Conservation (phyloP, 495 filamentous ascomycete species). For the Daldinia loculata region DNA sequence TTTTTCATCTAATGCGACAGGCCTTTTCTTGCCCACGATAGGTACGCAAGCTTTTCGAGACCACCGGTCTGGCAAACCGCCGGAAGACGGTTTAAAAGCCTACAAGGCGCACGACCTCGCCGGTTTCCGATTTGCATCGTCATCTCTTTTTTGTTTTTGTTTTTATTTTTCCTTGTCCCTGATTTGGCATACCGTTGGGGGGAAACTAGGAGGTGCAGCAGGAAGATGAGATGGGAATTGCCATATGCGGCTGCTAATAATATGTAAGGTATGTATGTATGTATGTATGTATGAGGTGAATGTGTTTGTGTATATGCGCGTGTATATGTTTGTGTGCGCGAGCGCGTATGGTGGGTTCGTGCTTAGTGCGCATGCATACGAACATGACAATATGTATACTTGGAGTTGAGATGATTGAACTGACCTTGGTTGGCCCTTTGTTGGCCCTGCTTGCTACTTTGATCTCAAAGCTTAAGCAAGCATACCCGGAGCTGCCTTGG, state of each 20-base stretch:
- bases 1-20: constrained; percentile 36
- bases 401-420: constrained; percentile 35
- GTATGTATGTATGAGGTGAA: too few relatives aligned
- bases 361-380: constrained; percentile 27
- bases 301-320: constrained; percentile 8
- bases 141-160: background rate
- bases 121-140: constrained; percentile 3
- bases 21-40: constrained; percentile 8
- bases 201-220: background rate
- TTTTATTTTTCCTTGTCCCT: background rate
- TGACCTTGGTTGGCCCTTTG: constrained; percentile 30
- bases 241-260: constrained; percentile 2
- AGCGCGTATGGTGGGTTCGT: constrained; percentile 31
- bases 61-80: constrained; percentile 6
- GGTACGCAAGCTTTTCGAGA: background rate
- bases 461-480: constrained; percentile 32
- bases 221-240: constrained; percentile 1
- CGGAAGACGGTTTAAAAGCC: constrained; percentile 16
- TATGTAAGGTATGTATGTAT: background rate
- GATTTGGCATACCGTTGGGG: background rate
- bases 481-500: constrained; percentile 26
- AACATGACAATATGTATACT: constrained; percentile 2
- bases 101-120: background rate
- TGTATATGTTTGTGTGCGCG: constrained; percentile 23
- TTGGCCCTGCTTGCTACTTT: constrained; percentile 27